phyloP scores from a whole-genome alignment of 306 rosid genomes.

The Rosa lucieae region DNA sequence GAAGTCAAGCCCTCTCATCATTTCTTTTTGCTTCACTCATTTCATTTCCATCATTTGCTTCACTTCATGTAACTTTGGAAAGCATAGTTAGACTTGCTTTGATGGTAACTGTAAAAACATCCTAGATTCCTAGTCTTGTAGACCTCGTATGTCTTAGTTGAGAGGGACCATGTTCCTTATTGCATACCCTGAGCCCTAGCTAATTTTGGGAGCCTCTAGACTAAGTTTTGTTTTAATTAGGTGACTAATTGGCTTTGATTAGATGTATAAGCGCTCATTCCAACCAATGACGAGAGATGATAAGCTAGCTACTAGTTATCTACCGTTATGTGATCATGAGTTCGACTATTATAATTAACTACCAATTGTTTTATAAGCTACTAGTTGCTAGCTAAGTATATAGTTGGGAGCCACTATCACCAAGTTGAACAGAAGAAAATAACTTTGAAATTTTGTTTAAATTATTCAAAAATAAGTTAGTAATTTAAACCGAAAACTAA shows the following conservation, averaged over 20 bases:
- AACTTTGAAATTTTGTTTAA: neutral
- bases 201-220: neutral
- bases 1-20: constrained; percentile 46
- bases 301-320: too few relatives aligned
- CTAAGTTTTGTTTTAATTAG: neutral
- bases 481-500: neutral
- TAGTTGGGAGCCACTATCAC: too few relatives aligned
- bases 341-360: too few relatives aligned
- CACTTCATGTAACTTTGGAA: constrained; percentile 28
- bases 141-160: neutral
- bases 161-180: neutral
- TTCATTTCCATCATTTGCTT: constrained; percentile 16
- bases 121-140: neutral
- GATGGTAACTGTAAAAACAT: neutral
- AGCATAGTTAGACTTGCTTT: neutral
- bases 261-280: too few relatives aligned
- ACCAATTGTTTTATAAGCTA: too few relatives aligned
- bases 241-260: too few relatives aligned
- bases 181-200: neutral
- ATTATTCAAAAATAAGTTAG: neutral
- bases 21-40: constrained; percentile 20
- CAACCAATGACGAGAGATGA: too few relatives aligned
- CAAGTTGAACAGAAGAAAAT: too few relatives aligned
- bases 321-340: too few relatives aligned
- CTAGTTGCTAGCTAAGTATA: too few relatives aligned